phyloP scores from a whole-genome alignment of 2,329 filamentous ascomycete species.

The Fusarium coicis region DNA sequence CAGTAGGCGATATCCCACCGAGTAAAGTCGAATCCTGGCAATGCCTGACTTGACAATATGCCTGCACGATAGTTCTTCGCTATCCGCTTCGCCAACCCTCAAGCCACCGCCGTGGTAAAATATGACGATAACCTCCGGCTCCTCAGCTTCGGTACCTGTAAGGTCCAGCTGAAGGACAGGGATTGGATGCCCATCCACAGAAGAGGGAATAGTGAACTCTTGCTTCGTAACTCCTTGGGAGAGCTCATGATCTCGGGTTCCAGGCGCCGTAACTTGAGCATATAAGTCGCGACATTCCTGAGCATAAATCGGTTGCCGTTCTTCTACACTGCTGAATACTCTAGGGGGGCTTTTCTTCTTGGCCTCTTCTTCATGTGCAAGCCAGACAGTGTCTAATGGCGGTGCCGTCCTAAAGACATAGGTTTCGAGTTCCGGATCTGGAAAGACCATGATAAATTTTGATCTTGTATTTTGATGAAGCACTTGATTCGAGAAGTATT shows the following conservation, averaged over 20 bases:
- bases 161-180: constrained; percentile 52
- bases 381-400: constrained; percentile 54
- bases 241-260: constrained; percentile 52
- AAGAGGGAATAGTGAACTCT: constrained; percentile 47
- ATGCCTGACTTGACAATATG: constrained; percentile 50
- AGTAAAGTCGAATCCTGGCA: constrained; percentile 51
- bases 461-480: not conserved
- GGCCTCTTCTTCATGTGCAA: constrained; percentile 50
- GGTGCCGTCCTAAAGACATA: constrained; percentile 50
- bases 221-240: constrained; percentile 46
- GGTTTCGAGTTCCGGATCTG: constrained; percentile 29
- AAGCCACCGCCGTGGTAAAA: constrained; percentile 63
- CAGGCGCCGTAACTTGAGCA: constrained; percentile 49
- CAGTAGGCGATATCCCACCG: constrained; percentile 59
- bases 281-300: constrained; percentile 53
- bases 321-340: constrained; percentile 39
- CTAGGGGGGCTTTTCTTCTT: constrained; percentile 30
- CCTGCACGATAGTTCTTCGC: constrained; percentile 60
- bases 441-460: constrained; percentile 23
- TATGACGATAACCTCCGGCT: constrained; percentile 48
- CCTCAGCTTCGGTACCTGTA: constrained; percentile 3
- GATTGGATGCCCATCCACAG: constrained; percentile 48
- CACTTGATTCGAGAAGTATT: not conserved
- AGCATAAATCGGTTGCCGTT: constrained; percentile 55
- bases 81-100: constrained; percentile 59